These are phyloP conservation scores for Logfia minima DNA, from an alignment of 129 eudicot genomes.

Conservation along the genomic window DNA sequence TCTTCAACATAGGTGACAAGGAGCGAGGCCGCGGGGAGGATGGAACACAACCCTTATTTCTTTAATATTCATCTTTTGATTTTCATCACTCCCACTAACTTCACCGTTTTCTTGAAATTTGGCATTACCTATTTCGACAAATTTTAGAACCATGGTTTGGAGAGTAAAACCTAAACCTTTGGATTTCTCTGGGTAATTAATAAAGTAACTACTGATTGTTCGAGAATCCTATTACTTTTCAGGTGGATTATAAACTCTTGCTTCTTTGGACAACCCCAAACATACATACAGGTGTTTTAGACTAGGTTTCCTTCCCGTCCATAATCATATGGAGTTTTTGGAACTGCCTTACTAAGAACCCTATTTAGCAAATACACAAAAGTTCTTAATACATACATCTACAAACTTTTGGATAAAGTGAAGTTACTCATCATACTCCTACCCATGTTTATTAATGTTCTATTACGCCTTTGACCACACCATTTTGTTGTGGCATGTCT, in stretches of 20 bases:
- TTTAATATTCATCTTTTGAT: background rate
- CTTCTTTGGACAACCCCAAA: background rate
- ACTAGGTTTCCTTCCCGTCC: background rate
- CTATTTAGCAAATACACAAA: background rate
- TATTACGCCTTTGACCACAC: background rate
- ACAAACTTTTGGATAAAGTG: background rate
- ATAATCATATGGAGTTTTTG: background rate
- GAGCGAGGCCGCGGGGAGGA: too few species aligned
- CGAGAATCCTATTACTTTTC: background rate
- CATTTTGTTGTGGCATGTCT: background rate
- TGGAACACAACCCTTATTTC: background rate
- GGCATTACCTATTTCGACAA: background rate
- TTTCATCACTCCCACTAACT: background rate
- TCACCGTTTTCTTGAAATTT: background rate
- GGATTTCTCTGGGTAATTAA: background rate
- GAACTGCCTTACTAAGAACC: background rate
- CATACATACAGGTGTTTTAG: background rate
- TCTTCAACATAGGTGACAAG: too few species aligned
- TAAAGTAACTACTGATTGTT: background rate
- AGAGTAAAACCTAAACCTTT: background rate
- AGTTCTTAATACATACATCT: background rate
- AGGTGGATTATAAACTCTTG: background rate
- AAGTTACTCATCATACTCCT: background rate
- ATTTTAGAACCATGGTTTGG: background rate
- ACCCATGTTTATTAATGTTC: background rate